Base-by-base conservation (phyloP, 208 protist species). In the Leishmania mexicana region DNA sequence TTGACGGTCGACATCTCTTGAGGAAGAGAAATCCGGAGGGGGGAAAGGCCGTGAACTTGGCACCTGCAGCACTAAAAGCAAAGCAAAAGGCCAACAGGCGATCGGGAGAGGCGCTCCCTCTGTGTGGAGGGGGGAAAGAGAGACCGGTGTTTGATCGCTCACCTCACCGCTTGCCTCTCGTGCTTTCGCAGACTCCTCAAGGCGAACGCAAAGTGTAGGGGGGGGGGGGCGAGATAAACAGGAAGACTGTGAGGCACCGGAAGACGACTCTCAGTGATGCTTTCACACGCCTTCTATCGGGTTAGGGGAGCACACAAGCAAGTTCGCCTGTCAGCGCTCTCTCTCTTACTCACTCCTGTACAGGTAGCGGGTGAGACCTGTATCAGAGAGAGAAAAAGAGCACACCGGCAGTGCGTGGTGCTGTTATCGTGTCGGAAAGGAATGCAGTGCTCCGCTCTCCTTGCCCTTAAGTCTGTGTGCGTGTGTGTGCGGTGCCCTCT, bases 1-100 rank as follows among this genome's bases (percentile, higher is more conserved):
- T 51, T 54, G 35, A 24, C 58, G 0, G 62, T 77, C 40, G 78
- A 57, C 83, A 86, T 86, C 40, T 42, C 35, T 17, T 28, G 68
- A 49, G 40, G 68, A 49, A 73, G 68, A 73, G 31, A 68, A 42
- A 51, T 15, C 17, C 15, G 17, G 68, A 21, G 21, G 21, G 21
- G 40, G 17, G 21, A 51, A 0, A 47, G 38, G 10, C 17, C 21
- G n/a, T 17, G 38, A 40, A 64, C 58, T 40, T 3, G 17, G 21
- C 62, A 68, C n/a, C 62, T 40, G 62, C 31, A 40, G 62, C 62
- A 68, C 62, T 15, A 21, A 68, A 40, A 40, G 13, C 17, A 49
- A 38, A 38, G 21, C 42, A 31, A 31, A 21, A 73, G 40, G 68
- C 8, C 42, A 49, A 5, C 13, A n/a, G 62, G 28, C 45, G n/a